phyloP scores from a whole-genome alignment of 1,284 basidiomycete species.

The Boletus sp. region DNA sequence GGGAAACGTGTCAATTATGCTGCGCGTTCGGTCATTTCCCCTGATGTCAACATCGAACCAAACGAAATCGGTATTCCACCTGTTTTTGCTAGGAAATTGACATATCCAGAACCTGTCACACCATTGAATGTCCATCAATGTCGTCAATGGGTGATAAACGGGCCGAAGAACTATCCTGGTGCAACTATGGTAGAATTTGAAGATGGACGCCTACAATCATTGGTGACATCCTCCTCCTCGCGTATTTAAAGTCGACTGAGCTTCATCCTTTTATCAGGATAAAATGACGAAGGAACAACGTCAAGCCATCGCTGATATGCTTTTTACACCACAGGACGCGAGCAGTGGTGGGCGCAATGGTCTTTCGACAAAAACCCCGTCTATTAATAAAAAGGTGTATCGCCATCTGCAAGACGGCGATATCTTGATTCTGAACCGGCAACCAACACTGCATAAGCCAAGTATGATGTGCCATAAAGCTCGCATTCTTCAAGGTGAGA shows the following conservation, averaged over 20 bases:
- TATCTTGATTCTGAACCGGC: conserved; percentile 94
- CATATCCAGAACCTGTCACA: conserved; percentile 97
- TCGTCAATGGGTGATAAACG: conserved; percentile 89
- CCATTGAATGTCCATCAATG: conserved; percentile 87
- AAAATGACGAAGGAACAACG: conserved; percentile 84
- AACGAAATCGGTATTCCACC: conserved; percentile 99
- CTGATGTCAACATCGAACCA: conserved; percentile 98
- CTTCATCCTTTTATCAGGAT: conserved; percentile 49
- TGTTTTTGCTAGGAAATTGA: conserved; percentile 95
- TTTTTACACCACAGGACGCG: conserved; percentile 88
- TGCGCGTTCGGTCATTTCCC: conserved; percentile 98
- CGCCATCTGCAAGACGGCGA: conserved; percentile 95
- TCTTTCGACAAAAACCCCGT: conserved; percentile 65
- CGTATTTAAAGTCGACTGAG: conserved; percentile 1
- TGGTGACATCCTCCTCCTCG: conserved; percentile 46
- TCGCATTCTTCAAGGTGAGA: conserved; percentile 90
- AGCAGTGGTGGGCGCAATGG: conserved; percentile 50
- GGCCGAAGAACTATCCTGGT: conserved; percentile 87
- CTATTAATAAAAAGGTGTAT: conserved; percentile 96
- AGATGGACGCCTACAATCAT: conserved; percentile 81
- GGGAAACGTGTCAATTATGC: conserved; percentile 99
- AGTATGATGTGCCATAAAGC: conserved; percentile 99
- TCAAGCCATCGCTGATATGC: conserved; percentile 94
- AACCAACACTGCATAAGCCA: conserved; percentile 99
- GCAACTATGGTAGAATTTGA: conserved; percentile 95